Percentiles rank a stretch among this genome's conserved stretches.
Conservation (phyloP, 352 stramenopile species). For the Halophytophthora polymorphica region DNA sequence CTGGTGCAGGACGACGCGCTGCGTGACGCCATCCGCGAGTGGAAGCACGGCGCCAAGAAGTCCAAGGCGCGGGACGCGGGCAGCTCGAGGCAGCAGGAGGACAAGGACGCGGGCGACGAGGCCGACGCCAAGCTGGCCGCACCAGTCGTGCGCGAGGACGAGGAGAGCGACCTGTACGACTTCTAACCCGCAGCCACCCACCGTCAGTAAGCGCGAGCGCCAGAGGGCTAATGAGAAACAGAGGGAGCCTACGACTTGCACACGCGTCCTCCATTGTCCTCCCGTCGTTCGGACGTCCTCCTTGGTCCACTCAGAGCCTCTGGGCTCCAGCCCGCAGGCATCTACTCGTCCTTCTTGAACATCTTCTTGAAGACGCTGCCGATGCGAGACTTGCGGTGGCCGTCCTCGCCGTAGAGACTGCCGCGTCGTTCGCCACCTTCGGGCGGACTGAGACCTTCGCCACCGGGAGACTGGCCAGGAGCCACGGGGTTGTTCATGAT, state of each 20-base stretch:
- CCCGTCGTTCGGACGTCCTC: no score
- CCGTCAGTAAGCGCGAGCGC: no score
- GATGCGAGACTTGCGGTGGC: conserved; percentile 72
- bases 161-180: conserved; percentile 8
- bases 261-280: no score
- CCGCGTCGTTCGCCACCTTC: conserved; percentile 28
- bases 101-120: conserved; percentile 3
- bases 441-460: conserved; percentile 23
- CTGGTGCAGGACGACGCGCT: conserved; percentile 53
- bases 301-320: no score
- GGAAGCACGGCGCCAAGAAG: conserved; percentile 51
- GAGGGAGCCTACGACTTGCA: no score
- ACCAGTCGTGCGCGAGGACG: conserved; percentile 4
- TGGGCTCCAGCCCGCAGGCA: conserved; percentile 8
- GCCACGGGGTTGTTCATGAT: conserved; percentile 49
- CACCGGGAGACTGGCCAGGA: conserved; percentile 21
- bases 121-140: conserved; percentile 2
- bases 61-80: neutral
- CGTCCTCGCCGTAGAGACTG: conserved; percentile 63
- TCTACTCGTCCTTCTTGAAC: conserved; percentile 82
- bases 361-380: conserved; percentile 89
- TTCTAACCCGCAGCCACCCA: conserved; percentile 2
- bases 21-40: conserved; percentile 53
- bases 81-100: no score
- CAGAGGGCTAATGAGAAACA: no score